These are phyloP conservation scores for Meyerozyma smithsonii DNA, from an alignment of 1,139 yeast genomes.

Conservation along the genomic window DNA sequence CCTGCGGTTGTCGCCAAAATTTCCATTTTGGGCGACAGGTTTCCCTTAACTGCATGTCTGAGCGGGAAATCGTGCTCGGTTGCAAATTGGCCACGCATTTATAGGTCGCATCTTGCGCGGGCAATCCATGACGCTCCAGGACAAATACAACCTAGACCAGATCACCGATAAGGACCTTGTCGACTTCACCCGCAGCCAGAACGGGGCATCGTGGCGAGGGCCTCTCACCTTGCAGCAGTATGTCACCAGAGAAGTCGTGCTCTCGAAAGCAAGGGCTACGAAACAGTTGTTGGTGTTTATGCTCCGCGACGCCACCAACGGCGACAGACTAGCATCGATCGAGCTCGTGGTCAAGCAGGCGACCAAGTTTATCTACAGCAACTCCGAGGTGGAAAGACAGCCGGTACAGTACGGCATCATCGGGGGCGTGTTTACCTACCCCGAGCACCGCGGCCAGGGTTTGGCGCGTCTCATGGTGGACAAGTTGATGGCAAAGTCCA, in stretches of 20 bases:
- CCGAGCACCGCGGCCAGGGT: constrained; percentile 57
- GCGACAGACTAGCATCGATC: constrained; percentile 27
- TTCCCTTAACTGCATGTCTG: not conserved
- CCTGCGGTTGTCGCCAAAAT: constrained; percentile 1
- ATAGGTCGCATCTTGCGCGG: not conserved
- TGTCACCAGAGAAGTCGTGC: constrained; percentile 42
- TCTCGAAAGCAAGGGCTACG: constrained; percentile 35
- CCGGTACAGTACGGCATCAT: constrained; percentile 15
- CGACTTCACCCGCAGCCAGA: constrained; percentile 44
- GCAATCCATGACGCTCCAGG: not conserved
- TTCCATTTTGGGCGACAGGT: not conserved
- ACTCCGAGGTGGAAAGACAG: constrained; percentile 15
- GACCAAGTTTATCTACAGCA: constrained; percentile 18
- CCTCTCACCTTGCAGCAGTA: constrained; percentile 43
- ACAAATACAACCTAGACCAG: constrained; percentile 5
- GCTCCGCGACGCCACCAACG: constrained; percentile 22
- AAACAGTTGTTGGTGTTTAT: constrained; percentile 28
- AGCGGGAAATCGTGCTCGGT: not conserved
- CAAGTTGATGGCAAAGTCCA: constrained; percentile 28
- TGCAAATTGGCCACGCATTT: not conserved
- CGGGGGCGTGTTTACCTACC: constrained; percentile 49
- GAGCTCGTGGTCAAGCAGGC: constrained; percentile 32
- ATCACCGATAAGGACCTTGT: constrained; percentile 35
- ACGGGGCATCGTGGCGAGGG: constrained; percentile 53
- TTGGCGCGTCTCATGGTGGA: constrained; percentile 61